phyloP scores from a whole-genome alignment of 2,329 filamentous ascomycete genomes.

The Phyllosticta paracitricarpa region DNA sequence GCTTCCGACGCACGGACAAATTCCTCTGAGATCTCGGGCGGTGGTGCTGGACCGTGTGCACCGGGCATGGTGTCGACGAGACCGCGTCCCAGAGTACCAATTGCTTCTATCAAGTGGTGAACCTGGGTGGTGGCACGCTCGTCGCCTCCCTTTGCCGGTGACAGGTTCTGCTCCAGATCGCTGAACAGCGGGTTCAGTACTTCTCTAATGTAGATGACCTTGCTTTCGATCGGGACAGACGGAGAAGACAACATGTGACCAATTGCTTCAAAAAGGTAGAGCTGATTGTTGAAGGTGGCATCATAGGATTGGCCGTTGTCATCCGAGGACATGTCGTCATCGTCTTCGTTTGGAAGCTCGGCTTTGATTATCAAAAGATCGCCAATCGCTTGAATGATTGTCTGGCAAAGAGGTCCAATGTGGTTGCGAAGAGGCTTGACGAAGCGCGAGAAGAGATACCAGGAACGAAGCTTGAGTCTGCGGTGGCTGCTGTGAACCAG shows the following conservation, averaged over 20 bases:
- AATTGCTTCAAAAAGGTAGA: conserved; percentile 90
- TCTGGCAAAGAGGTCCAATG: conserved; percentile 82
- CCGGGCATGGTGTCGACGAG: conserved; percentile 82
- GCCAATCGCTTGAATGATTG: conserved; percentile 78
- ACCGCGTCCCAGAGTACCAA: conserved; percentile 83
- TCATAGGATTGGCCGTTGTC: conserved; percentile 86
- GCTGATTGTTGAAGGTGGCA: conserved; percentile 79
- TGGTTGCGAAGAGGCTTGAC: conserved; percentile 78
- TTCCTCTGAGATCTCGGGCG: conserved; percentile 66
- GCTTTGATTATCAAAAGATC: conserved; percentile 87
- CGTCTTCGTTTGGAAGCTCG: conserved; percentile 67
- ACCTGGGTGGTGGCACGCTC: conserved; percentile 77
- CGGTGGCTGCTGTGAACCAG: conserved; percentile 82
- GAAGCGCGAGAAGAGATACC: conserved; percentile 93
- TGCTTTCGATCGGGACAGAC: conserved; percentile 72
- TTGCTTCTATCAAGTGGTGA: conserved; percentile 91
- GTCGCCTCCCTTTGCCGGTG: conserved; percentile 67
- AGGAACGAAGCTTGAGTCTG: conserved; percentile 80
- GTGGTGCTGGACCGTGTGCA: conserved; percentile 39
- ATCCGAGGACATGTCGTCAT: conserved; percentile 89
- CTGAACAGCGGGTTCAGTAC: conserved; percentile 82
- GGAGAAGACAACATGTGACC: conserved; percentile 81
- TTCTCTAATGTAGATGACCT: conserved; percentile 74
- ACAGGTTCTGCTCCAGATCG: conserved; percentile 77
- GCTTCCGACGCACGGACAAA: conserved; percentile 82